A percentile compares a stretch with the other conserved stretches of the same genome.
phyloP scores from a whole-genome alignment of 495 filamentous ascomycete genomes.

The Terfezia claveryi region DNA sequence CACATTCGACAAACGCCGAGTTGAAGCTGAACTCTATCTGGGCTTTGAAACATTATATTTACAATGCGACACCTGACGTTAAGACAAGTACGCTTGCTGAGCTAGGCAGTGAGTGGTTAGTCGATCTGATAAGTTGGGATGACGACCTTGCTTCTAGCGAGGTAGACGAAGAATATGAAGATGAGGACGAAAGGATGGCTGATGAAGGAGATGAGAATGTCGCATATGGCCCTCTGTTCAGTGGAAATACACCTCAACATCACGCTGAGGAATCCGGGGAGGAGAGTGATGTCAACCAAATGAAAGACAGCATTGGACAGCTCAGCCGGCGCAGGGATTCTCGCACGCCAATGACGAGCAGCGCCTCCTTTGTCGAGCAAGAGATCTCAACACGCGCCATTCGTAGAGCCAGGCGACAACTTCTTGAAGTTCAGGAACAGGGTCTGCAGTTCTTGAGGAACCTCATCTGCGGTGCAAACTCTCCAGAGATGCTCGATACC shows the following conservation, averaged over 20 bases:
- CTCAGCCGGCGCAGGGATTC: constrained; percentile 13
- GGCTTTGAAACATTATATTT: constrained; percentile 76
- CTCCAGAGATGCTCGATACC: constrained; percentile 58
- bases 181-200: constrained; percentile 38
- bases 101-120: constrained; percentile 55
- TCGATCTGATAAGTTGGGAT: constrained; percentile 42
- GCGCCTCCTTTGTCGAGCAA: neutral
- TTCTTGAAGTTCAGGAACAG: constrained; percentile 63
- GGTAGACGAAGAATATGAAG: constrained; percentile 43
- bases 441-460: constrained; percentile 74
- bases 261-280: constrained; percentile 5
- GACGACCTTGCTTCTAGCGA: constrained; percentile 23
- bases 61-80: constrained; percentile 38
- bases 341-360: neutral
- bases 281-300: constrained; percentile 10
- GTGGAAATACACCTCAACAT: neutral
- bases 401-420: neutral
- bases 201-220: constrained; percentile 6
- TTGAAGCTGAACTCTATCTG: constrained; percentile 66
- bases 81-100: constrained; percentile 58
- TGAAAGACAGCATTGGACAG: constrained; percentile 29
- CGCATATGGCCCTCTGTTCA: neutral
- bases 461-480: constrained; percentile 31
- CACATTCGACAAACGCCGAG: constrained; percentile 47
- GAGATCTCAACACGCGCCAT: neutral